Percentiles rank a stretch among this genome's conserved stretches.
phyloP scores from a whole-genome alignment of 2,329 filamentous ascomycete species.

The Claviceps quebecensis region DNA sequence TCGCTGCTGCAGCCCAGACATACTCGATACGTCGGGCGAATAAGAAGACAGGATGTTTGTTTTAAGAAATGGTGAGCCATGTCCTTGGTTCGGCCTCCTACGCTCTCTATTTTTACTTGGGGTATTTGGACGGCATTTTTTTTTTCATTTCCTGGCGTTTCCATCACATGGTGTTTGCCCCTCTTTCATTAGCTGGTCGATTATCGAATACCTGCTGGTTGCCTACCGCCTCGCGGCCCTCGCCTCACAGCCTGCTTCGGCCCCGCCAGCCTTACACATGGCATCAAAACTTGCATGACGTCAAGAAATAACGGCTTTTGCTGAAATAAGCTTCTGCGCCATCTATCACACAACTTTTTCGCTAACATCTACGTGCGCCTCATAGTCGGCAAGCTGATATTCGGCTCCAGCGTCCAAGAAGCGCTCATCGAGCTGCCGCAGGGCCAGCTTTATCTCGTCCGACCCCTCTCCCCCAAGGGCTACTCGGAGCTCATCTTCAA shows the following conservation, averaged over 20 bases:
- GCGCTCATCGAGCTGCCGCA: slow-evolving; percentile 88
- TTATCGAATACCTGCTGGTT: too few relatives aligned
- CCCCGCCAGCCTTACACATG: too few relatives aligned
- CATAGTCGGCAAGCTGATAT: slow-evolving; percentile 80
- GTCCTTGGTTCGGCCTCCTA: neutral
- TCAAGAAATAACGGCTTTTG: too few relatives aligned
- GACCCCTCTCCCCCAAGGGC: slow-evolving; percentile 87
- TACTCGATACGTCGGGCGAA: neutral
- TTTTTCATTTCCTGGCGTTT: neutral
- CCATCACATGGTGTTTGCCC: too few relatives aligned
- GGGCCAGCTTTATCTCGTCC: slow-evolving; percentile 93
- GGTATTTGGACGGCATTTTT: neutral
- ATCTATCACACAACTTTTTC: neutral
- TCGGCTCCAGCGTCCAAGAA: slow-evolving; percentile 76
- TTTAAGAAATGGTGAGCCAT: slow-evolving; percentile 28
- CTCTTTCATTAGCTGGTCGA: too few relatives aligned
- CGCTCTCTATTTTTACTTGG: neutral
- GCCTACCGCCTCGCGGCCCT: too few relatives aligned
- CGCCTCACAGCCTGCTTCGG: too few relatives aligned
- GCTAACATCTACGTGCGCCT: neutral
- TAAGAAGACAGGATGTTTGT: slow-evolving; percentile 23
- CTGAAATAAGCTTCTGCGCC: neutral
- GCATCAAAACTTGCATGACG: too few relatives aligned
- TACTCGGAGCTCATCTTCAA: slow-evolving; percentile 99
- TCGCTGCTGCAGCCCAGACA: neutral